Percentiles rank a stretch among this genome's conserved stretches.
Conservation (phyloP, 345 rosid genomes). For the Brassica cretica region DNA sequence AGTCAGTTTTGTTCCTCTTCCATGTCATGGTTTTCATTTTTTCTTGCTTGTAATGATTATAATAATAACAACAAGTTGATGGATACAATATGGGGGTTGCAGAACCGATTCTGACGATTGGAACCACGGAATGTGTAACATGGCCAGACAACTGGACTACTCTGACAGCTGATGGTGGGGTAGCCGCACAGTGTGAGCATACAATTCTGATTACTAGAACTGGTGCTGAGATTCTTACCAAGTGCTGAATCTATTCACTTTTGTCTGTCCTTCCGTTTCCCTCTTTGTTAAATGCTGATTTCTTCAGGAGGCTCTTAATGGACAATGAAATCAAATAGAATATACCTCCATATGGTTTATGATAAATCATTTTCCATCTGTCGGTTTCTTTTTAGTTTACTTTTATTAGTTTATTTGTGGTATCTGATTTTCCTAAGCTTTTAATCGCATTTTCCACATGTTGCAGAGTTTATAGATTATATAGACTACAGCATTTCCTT, state of each 20-base stretch:
- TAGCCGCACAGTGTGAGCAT: slow-evolving; percentile 91
- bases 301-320: neutral
- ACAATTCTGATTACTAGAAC: slow-evolving; percentile 78
- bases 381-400: neutral
- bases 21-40: neutral
- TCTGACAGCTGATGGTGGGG: slow-evolving; percentile 70
- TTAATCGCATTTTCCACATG: neutral
- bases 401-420: neutral
- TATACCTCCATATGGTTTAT: neutral
- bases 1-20: slow-evolving; percentile 3
- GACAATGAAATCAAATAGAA: neutral
- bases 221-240: slow-evolving; percentile 85
- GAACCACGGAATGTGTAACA: slow-evolving; percentile 67
- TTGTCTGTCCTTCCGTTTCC: neutral
- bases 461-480: neutral
- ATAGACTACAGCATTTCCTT: neutral
- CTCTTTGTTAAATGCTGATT: neutral
- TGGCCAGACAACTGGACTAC: slow-evolving; percentile 98
- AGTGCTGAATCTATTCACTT: slow-evolving; percentile 38
- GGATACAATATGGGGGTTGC: slow-evolving; percentile 31
- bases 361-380: neutral
- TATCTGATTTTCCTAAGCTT: neutral
- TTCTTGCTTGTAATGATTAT: neutral
- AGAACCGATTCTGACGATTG: slow-evolving; percentile 83
- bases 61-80: neutral